A percentile compares a stretch with the other conserved stretches of the same genome.
Evolutionary conservation across 2,329 filamentous ascomycete genomes (phyloP).

Genomic region (Talaromyces funiculosus): DNA sequence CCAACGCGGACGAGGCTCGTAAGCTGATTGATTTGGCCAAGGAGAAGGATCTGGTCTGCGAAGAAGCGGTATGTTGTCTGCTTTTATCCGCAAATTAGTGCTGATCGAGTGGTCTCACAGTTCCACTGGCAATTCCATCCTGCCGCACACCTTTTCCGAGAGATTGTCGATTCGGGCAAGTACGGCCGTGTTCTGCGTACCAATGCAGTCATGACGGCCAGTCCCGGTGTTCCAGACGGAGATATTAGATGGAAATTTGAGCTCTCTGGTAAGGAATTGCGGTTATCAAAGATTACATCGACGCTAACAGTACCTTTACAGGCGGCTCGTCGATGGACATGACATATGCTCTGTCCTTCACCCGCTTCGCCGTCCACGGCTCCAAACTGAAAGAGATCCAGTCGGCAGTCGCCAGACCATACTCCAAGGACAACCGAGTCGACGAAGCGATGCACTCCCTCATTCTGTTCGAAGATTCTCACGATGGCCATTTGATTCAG

Average conservation of each 20-base stretch:
- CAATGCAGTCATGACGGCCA: conserved; percentile 23
- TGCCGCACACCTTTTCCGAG: conserved; percentile 31
- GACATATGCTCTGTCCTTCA: conserved; percentile 31
- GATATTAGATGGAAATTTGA: conserved; percentile 39
- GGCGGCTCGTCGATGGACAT: conserved; percentile 39
- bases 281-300: too few species aligned
- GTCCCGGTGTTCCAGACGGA: conserved; percentile 20
- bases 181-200: conserved; percentile 30
- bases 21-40: conserved; percentile 37
- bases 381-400: conserved; percentile 25
- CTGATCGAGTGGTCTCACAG: conserved; percentile 2
- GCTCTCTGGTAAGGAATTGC: conserved; percentile 21
- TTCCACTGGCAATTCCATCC: conserved; percentile 43
- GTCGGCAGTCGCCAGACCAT: conserved; percentile 24
- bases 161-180: conserved; percentile 29
- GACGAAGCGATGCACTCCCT: conserved; percentile 29
- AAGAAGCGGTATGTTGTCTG: conserved; percentile 14
- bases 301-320: background rate
- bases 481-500: conserved; percentile 19
- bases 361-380: conserved; percentile 29
- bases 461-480: conserved; percentile 22
- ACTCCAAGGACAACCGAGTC: conserved; percentile 22
- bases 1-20: conserved; percentile 42
- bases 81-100: background rate
- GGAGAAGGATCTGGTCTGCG: conserved; percentile 16